These are phyloP conservation scores for Allomyces macrogynus DNA, from an alignment of 192 early-diverging fungal genomes.

Conservation along the genomic window DNA sequence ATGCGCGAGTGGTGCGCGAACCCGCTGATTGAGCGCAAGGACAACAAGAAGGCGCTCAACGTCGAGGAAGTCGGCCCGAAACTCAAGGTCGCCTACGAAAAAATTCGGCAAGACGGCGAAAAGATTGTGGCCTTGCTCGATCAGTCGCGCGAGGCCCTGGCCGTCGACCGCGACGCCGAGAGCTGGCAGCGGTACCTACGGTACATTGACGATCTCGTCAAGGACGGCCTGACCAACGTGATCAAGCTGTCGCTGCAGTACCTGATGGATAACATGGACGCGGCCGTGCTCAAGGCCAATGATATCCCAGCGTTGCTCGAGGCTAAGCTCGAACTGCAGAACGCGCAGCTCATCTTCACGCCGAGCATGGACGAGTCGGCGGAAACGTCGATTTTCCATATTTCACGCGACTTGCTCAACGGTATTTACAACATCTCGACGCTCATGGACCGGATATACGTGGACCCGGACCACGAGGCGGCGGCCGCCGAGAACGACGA, in stretches of 20 bases:
- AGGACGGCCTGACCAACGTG: slow-evolving; percentile 56
- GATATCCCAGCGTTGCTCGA: slow-evolving; percentile 36
- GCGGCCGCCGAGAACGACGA: slow-evolving; percentile 9
- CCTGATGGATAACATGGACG: slow-evolving; percentile 35
- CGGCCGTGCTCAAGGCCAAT: slow-evolving; percentile 12
- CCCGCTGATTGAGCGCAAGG: slow-evolving; percentile 77
- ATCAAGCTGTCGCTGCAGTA: slow-evolving; percentile 43
- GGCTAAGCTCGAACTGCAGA: slow-evolving; percentile 35
- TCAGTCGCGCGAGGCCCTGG: slow-evolving; percentile 22
- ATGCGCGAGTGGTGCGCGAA: slow-evolving; percentile 67
- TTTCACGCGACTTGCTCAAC: slow-evolving; percentile 26
- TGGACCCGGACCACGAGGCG: slow-evolving; percentile 2
- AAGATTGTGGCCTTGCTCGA: slow-evolving; percentile 22
- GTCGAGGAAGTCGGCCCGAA: slow-evolving; percentile 41
- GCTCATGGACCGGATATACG: slow-evolving; percentile 25
- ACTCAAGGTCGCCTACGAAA: slow-evolving; percentile 25
- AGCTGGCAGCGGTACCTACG: slow-evolving; percentile 28
- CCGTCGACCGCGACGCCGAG: slow-evolving; percentile 20
- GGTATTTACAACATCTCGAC: slow-evolving; percentile 34
- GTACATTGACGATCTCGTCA: slow-evolving; percentile 65
- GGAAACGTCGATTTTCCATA: slow-evolving; percentile 15
- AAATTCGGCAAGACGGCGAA: slow-evolving; percentile 29
- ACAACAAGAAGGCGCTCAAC: slow-evolving; percentile 68
- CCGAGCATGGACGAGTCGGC: slow-evolving; percentile 32
- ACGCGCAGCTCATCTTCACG: slow-evolving; percentile 30